These are phyloP conservation scores for Saccharomyces hybrid DNA, from an alignment of 1,139 yeast genomes.

Conservation along the genomic window DNA sequence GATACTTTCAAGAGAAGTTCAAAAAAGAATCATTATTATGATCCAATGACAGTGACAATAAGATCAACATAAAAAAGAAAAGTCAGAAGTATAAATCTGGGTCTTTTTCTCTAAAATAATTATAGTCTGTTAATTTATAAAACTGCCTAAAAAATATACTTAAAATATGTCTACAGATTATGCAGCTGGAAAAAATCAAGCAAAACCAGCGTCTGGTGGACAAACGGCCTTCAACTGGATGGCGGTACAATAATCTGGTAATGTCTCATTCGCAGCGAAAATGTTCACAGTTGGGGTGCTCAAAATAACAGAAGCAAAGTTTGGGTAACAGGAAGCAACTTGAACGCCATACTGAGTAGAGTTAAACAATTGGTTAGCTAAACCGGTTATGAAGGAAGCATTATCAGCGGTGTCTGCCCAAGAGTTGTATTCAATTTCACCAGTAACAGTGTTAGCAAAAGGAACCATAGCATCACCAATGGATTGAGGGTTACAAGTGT, in stretches of 20 bases:
- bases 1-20: no score
- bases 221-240: constrained; percentile 11
- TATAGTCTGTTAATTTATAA: no score
- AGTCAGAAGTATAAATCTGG: no score
- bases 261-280: constrained; percentile 7
- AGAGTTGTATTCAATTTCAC: constrained; percentile 10
- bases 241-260: constrained; percentile 10
- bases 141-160: neutral
- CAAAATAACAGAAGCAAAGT: constrained; percentile 8
- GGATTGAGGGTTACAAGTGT: no score
- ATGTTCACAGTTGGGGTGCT: constrained; percentile 12
- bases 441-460: constrained; percentile 10
- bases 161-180: neutral
- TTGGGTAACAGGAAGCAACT: constrained; percentile 11
- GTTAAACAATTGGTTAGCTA: constrained; percentile 10
- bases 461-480: constrained; percentile 10
- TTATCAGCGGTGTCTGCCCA: constrained; percentile 10
- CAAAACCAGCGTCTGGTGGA: constrained; percentile 7
- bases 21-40: no score
- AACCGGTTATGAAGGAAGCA: constrained; percentile 6
- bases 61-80: no score
- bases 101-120: no score
- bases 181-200: neutral
- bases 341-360: constrained; percentile 12
- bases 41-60: no score